Base-by-base conservation (phyloP, 805 yeast species). In the Saccharomycopsis sp. region DNA sequence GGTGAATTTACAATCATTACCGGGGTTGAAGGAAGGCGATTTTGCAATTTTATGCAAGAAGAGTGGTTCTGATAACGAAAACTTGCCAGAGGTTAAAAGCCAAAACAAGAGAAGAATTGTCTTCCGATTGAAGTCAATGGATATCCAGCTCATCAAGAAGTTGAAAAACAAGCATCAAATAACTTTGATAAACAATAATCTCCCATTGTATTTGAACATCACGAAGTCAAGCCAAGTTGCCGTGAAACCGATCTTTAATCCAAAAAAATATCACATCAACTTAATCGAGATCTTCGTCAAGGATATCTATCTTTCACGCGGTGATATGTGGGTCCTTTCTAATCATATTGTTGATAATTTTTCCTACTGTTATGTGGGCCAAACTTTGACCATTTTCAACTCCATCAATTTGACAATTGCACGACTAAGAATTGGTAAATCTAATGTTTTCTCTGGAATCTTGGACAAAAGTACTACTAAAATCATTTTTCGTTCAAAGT, bases 251-350 rank as follows among this genome's bases (percentile, higher is more conserved):
- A 68, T 57, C n/a, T n/a, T n/a, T n/a, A n/a, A n/a, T n/a, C n/a
- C n/a, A n/a, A n/a, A n/a, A n/a, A n/a, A n/a, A n/a, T 59, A 61
- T n/a, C 80, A 75, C 47, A 81, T 88, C 1, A 96, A 92, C 52
- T 69, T 85, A 2, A 73, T 88, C 3, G 97, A 92, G 53, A 61
- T 92, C 4, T 77, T 77, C 54, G 71, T 86, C 39, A 84, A 78
- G 52, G 96, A 92, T 52, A 67, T 85, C 16, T 75, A 81, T 49
- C 61, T 92, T 12, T 75, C 95, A 3, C 65, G 98, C 50, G 95
- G 94, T 46, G 92, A 86, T 52, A 89, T 88, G 87, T 92, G 97
- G 95, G 67, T 72, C 19, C 62, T 89, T 10, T 75, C 94, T 0
- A 75, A 75, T 7, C 61, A 72, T 5, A 84, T 95, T 57, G 69